Evolutionary conservation across 1,139 yeast genomes (phyloP).

Genomic region (Casaregolazyma suthepensis): DNA sequence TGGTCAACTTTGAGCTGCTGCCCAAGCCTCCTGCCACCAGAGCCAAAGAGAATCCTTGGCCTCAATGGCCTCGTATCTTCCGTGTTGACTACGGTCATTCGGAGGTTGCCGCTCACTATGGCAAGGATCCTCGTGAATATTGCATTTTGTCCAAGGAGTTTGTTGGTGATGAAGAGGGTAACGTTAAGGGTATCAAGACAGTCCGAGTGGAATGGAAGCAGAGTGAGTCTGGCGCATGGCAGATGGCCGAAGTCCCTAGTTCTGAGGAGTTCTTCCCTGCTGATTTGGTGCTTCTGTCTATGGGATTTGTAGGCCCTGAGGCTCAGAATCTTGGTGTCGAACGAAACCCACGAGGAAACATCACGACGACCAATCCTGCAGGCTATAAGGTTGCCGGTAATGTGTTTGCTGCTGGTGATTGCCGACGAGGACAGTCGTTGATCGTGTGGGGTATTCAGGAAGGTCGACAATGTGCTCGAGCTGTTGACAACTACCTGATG

Average conservation of each 20-base stretch:
- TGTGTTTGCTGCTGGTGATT: conserved; percentile 94
- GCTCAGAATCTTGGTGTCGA: conserved; percentile 66
- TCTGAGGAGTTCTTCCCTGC: conserved; percentile 93
- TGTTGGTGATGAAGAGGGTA: conserved; percentile 89
- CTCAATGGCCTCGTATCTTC: conserved; percentile 98
- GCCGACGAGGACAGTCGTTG: conserved; percentile 97
- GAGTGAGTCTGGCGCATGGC: conserved; percentile 96
- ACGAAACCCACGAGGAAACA: conserved; percentile 83
- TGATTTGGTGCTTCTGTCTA: conserved; percentile 84
- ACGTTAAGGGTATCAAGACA: conserved; percentile 86
- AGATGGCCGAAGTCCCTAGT: conserved; percentile 96
- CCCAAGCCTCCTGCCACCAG: conserved; percentile 87
- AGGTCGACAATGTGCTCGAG: conserved; percentile 97
- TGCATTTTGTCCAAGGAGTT: conserved; percentile 93
- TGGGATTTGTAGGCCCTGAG: conserved; percentile 98
- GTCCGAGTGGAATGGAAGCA: conserved; percentile 98
- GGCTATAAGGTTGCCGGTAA: conserved; percentile 68
- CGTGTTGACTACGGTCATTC: conserved; percentile 97
- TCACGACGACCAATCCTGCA: conserved; percentile 46
- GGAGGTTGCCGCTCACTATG: conserved; percentile 90
- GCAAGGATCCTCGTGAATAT: conserved; percentile 96
- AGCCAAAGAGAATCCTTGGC: conserved; percentile 98
- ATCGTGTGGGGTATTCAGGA: conserved; percentile 99
- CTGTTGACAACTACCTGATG: conserved; percentile 75
- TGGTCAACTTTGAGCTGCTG: conserved; percentile 85